Percentiles rank a stretch among this genome's conserved stretches.
These are phyloP conservation scores for Solanum dulcamara DNA, from an alignment of 257 asterid species.

Conservation along the genomic window DNA sequence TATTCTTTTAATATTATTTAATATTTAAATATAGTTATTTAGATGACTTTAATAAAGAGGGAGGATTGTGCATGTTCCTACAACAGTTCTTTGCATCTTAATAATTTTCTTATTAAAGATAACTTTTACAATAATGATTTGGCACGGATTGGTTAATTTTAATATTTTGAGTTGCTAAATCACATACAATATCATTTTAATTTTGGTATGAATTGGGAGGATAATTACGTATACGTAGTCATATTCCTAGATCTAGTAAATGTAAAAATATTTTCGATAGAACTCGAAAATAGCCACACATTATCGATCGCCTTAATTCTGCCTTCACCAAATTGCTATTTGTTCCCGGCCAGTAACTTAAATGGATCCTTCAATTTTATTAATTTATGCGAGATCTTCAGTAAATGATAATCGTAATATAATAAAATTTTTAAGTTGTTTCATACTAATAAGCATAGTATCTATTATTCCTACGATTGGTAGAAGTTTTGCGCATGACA, in stretches of 20 bases:
- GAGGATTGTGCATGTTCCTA: conserved; percentile 1
- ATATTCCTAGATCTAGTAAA: no score
- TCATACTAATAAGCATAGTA: background rate
- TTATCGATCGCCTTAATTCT: background rate
- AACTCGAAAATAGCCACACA: background rate
- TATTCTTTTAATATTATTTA: background rate
- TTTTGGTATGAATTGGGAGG: background rate
- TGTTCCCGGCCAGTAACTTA: background rate
- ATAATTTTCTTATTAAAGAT: background rate
- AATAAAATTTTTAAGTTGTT: background rate
- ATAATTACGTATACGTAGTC: background rate
- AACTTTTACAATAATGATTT: background rate
- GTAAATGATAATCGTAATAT: no score
- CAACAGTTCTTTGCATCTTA: conserved; percentile 8
- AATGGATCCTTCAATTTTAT: background rate
- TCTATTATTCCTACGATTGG: background rate
- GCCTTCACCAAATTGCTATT: background rate
- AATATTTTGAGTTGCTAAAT: background rate
- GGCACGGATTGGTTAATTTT: background rate
- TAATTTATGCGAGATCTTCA: background rate
- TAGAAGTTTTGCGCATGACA: background rate
- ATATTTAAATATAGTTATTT: background rate
- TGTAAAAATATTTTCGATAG: background rate
- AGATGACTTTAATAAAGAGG: background rate
- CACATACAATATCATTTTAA: background rate